Conservation (phyloP, 768 basidiomycete species). For the Tubosaeta brunneosetosa region DNA sequence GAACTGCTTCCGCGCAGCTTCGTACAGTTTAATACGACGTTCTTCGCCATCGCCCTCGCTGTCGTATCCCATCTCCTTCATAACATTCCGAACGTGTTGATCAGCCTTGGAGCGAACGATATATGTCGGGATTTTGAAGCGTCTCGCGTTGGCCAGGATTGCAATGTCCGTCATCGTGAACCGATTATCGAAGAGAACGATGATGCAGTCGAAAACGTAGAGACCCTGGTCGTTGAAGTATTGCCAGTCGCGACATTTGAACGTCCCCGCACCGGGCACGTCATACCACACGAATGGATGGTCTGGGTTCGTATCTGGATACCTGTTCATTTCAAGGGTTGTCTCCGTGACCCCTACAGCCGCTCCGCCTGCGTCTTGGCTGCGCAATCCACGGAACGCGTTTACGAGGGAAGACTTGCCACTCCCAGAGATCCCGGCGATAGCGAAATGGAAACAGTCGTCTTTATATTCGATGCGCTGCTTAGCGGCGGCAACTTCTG, state of each 20-base stretch:
- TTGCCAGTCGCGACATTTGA: constrained; percentile 30
- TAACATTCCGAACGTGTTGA: constrained; percentile 24
- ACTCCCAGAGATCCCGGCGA: constrained; percentile 32
- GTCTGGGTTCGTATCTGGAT: constrained; percentile 18
- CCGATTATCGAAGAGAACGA: constrained; percentile 31
- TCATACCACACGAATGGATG: constrained; percentile 32
- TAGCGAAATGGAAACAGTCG: constrained; percentile 28
- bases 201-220: constrained; percentile 34
- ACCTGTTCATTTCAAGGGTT: constrained; percentile 24
- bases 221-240: constrained; percentile 36
- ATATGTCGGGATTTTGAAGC: constrained; percentile 30
- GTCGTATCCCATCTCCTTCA: constrained; percentile 19
- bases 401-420: constrained; percentile 37
- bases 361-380: constrained; percentile 20
- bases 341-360: constrained; percentile 29
- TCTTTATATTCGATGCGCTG: constrained; percentile 19
- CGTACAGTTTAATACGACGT: constrained; percentile 4
- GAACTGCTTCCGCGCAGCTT: constrained; percentile 17
- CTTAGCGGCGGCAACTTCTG: constrained; percentile 17
- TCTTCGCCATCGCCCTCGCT: constrained; percentile 11
- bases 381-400: constrained; percentile 29
- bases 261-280: constrained; percentile 34
- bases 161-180: constrained; percentile 33
- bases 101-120: constrained; percentile 37
- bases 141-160: constrained; percentile 29